Evolutionary conservation across 164 flowering plant species (phyloP).

Genomic region (Stephania japonica): DNA sequence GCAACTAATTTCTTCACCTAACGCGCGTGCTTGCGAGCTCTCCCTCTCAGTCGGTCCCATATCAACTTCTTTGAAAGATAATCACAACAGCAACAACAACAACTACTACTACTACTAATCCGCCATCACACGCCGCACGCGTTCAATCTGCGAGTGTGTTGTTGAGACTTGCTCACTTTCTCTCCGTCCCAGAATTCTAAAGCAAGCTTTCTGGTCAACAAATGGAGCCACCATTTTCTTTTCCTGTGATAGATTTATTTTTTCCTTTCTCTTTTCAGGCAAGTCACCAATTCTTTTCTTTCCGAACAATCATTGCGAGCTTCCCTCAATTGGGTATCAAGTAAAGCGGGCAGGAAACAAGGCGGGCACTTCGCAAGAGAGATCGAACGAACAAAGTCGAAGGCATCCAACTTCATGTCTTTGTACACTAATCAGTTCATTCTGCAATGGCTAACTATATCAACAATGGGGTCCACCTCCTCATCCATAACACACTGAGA

Average conservation of each 20-base stretch:
- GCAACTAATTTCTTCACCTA: constrained; percentile 2
- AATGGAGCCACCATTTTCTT: constrained; percentile 4
- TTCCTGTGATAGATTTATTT: background rate
- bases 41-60: background rate
- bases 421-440: background rate
- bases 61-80: background rate
- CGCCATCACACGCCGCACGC: background rate
- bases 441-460: background rate
- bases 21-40: constrained; percentile 2
- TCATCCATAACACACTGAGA: background rate
- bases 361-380: too few relatives aligned
- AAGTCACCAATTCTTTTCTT: constrained; percentile 2
- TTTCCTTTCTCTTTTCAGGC: background rate
- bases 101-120: too few relatives aligned
- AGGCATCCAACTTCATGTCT: background rate
- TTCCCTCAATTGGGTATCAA: background rate
- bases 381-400: background rate
- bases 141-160: background rate
- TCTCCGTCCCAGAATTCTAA: constrained; percentile 1
- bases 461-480: constrained; percentile 6
- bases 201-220: constrained; percentile 5
- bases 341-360: background rate
- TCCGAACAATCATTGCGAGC: background rate
- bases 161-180: background rate
- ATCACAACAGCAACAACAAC: background rate